Percentiles rank a stretch among this genome's conserved stretches.
These are phyloP conservation scores for Olyra latifolia DNA, from an alignment of 176 grass and related monocot species.

Conservation along the genomic window DNA sequence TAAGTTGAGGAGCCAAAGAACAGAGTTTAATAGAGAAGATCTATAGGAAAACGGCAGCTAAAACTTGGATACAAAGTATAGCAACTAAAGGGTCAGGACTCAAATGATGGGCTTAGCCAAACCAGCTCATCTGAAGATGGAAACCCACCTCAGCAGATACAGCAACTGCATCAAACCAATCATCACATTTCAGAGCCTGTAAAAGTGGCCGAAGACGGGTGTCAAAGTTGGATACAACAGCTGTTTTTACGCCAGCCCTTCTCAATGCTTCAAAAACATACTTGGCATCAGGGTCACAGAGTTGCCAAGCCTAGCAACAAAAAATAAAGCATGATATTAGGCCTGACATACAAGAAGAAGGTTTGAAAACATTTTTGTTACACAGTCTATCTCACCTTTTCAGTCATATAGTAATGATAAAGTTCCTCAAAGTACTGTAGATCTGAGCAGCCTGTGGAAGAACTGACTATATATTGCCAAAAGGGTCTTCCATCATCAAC, in stretches of 20 bases:
- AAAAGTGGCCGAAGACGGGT: constrained; percentile 84
- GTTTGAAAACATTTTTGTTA: background rate
- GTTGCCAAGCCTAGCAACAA: constrained; percentile 75
- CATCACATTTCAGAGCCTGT: constrained; percentile 79
- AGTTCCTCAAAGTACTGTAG: constrained; percentile 92
- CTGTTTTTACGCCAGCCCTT: constrained; percentile 90
- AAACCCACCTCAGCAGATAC: constrained; percentile 84
- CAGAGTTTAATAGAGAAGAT: background rate
- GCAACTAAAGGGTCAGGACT: background rate
- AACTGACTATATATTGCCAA: constrained; percentile 88
- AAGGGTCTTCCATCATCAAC: constrained; percentile 94
- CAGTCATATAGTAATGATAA: constrained; percentile 88
- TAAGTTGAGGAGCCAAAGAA: constrained; percentile 6
- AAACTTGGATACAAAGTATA: background rate
- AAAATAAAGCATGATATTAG: constrained; percentile 38
- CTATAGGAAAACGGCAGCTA: background rate
- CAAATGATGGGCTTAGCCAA: background rate
- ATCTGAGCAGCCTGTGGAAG: constrained; percentile 91
- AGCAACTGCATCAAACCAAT: constrained; percentile 94
- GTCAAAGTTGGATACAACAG: constrained; percentile 95
- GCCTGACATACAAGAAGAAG: constrained; percentile 1
- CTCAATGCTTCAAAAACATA: constrained; percentile 72
- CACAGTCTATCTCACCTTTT: constrained; percentile 57
- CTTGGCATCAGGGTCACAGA: constrained; percentile 84
- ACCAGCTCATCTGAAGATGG: background rate